Evolutionary conservation across 1,139 yeast species (phyloP), one percentile per base, ranked within the genome.

Genomic region (Insectozyma bohioensis): DNA sequence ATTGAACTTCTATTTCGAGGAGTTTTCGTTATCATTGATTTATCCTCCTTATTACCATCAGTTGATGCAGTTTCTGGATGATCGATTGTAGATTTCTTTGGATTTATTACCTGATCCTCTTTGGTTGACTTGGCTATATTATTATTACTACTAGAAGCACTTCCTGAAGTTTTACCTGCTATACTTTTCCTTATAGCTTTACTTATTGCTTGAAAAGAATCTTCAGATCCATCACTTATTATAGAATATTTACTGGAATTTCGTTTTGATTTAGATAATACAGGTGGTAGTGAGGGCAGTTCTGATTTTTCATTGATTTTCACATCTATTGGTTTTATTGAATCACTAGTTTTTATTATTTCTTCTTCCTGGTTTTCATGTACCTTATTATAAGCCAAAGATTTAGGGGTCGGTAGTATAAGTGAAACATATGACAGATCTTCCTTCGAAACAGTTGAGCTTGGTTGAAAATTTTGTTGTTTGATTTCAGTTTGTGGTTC

Each of bases 171-270:
- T 37, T 58, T 61, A 14, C 59, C 67, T 1, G 70, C 69, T 12
- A 61, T 59, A 34, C 68, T 64, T 37, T 63, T 64, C 7, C 70
- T 41, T 7, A 64, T 63, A 4, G 69, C 67, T 4, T 60, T 57
- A 34, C 67, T 59, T 16, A 64, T 64, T 3, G 68, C 69, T 36
- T 61, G 65, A 26, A 54, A 52, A 10, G 58, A 54, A 33, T 52
- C 56, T 21, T 51, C 58, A 16, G 17, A 36, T n/a, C 47, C 43
- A 9, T 20, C 24, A 27, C 19, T 21, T 17, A 27, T 9, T 6
- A 20, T 24, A 11, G 13, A 25, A 4, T 25, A 20, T 10, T 21
- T n/a, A 13, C 12, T 5, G 12, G 14, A 10, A 6, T 20, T 20
- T 21, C 21, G n/a, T 22, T 12, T 16, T 15, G n/a, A n/a, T n/a